Conservation (phyloP, 805 yeast species). For the Schwanniomyces pseudopolymorphus region DNA sequence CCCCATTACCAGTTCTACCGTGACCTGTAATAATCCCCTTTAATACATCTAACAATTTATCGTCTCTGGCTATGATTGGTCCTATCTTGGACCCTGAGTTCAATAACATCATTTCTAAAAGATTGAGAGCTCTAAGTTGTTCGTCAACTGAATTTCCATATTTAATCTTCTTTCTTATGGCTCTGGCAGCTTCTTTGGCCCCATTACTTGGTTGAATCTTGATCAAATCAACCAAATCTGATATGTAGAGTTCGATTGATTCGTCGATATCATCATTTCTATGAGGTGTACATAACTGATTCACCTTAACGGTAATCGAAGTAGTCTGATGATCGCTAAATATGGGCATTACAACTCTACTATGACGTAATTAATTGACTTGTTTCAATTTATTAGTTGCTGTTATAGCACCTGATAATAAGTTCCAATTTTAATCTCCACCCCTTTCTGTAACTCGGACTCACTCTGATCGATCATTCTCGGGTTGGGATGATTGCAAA, state of each 20-base stretch:
- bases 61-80: slow-evolving; percentile 59
- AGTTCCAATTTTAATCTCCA: background rate
- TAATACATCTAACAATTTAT: slow-evolving; percentile 63
- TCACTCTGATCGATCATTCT: background rate
- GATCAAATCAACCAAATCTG: slow-evolving; percentile 57
- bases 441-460: background rate
- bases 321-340: slow-evolving; percentile 61
- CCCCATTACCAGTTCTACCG: slow-evolving; percentile 33
- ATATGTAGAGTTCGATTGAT: slow-evolving; percentile 45
- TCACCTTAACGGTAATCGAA: slow-evolving; percentile 64
- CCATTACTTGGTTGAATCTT: slow-evolving; percentile 35
- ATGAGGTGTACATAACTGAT: slow-evolving; percentile 47
- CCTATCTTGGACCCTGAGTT: slow-evolving; percentile 45
- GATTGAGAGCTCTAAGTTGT: slow-evolving; percentile 61
- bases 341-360: slow-evolving; percentile 18
- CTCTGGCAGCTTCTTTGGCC: slow-evolving; percentile 81
- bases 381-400: background rate
- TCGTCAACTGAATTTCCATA: slow-evolving; percentile 64
- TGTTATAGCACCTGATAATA: background rate
- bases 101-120: slow-evolving; percentile 38
- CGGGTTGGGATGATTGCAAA: background rate
- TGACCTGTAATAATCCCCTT: slow-evolving; percentile 45
- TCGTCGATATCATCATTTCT: slow-evolving; percentile 35
- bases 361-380: background rate
- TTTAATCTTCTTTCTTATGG: slow-evolving; percentile 83